These are phyloP conservation scores for Zopfia rhizophila DNA, from an alignment of 2,329 filamentous ascomycete species.

Conservation along the genomic window DNA sequence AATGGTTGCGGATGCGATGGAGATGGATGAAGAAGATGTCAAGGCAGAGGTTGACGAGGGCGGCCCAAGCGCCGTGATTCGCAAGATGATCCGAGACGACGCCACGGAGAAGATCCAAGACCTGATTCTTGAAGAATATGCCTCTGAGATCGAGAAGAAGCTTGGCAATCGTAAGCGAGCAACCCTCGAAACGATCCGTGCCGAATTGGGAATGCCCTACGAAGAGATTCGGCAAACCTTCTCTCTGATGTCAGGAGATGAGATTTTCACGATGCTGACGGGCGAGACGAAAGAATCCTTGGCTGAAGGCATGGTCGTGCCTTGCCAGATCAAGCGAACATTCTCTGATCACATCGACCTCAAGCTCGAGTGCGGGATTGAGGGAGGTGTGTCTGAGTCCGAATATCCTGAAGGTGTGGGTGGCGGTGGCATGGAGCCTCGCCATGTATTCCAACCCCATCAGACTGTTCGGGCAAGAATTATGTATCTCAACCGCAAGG, in stretches of 20 bases:
- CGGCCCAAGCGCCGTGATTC: constrained; percentile 88
- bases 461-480: constrained; percentile 92
- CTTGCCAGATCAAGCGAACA: constrained; percentile 86
- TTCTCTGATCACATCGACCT: constrained; percentile 94
- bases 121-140: constrained; percentile 94
- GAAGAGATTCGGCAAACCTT: constrained; percentile 92
- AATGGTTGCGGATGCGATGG: constrained; percentile 96
- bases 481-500: constrained; percentile 85
- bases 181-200: constrained; percentile 94
- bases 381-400: constrained; percentile 84
- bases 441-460: constrained; percentile 76
- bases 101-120: constrained; percentile 96
- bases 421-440: constrained; percentile 55
- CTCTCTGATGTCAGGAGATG: constrained; percentile 73
- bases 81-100: constrained; percentile 93
- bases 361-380: constrained; percentile 92
- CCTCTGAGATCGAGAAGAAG: constrained; percentile 91
- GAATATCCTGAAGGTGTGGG: constrained; percentile 80
- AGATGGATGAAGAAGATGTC: constrained; percentile 97
- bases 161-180: constrained; percentile 95
- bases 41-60: constrained; percentile 93
- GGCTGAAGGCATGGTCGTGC: constrained; percentile 89
- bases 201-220: constrained; percentile 90
- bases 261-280: constrained; percentile 96
- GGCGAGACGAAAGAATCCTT: constrained; percentile 89